Evolutionary conservation across 2,329 filamentous ascomycete species (phyloP), one percentile per base, ranked within the genome.

Genomic region (Colletotrichum eremochloae): DNA sequence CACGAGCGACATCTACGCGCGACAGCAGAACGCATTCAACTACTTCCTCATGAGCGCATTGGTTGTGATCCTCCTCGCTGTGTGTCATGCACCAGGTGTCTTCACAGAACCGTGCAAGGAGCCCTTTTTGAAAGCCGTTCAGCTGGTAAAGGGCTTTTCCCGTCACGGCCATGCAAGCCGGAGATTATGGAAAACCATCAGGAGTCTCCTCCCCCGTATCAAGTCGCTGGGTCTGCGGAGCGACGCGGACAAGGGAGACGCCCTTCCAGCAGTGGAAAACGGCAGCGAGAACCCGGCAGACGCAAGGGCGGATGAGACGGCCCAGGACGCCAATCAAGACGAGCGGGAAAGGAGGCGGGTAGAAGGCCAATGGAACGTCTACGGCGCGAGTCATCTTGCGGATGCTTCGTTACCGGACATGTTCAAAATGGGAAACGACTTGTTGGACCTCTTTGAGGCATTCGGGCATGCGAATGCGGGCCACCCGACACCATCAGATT

Each of bases 31-130:
- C 33, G 80, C 81, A 12, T 84, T 84, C 75, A 83, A 84, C 68
- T 83, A 83, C 66, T 84, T 84, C 55, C 75, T 84, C 7, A 77
- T 83, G 38, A 82, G 81, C 31, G 81, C 82, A 0, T 74, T 84
- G 8, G 82, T 81, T 0, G 79, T 82, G 0, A 74, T 86, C 1
- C 82, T 85, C 40, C 79, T 85, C 0, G 85, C 85, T 0, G 84
- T 86, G 0, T 80, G 84, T 3, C 83, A 86, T 73, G 84, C 82
- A 0, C 84, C 85, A 0, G 77, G 79, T 2, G 78, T 78, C 2
- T 87, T 86, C 62, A 81, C 82, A 3, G 81, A 80, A 11, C 76
- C 76, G 0, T 82, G 80, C 63, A 76, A 79, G 5, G 77, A 79
- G 44, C 79, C 73, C 4, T 82, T 83, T 36, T 68, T 76, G 3